phyloP scores from a whole-genome alignment of 306 rosid genomes.

The Vigna unguiculata region DNA sequence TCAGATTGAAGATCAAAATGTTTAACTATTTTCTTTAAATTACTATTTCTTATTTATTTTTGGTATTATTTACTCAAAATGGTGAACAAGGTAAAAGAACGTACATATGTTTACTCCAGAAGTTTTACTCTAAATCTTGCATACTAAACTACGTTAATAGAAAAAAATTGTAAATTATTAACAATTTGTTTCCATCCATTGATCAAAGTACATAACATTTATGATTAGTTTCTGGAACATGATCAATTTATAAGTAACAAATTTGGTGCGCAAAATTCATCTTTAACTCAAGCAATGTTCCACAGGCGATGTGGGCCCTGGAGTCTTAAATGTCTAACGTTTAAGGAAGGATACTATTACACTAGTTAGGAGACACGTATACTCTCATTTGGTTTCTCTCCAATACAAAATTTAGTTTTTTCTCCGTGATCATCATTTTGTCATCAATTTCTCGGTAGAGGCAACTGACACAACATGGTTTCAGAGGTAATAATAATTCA shows the following conservation, averaged over 20 bases:
- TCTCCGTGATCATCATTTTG: conserved; percentile 50
- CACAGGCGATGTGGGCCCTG: conserved; percentile 60
- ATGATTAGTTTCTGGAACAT: neutral
- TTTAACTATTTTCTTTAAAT: neutral
- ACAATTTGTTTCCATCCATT: neutral
- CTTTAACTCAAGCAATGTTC: conserved; percentile 7
- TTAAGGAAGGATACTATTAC: conserved; percentile 50
- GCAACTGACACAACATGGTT: conserved; percentile 52
- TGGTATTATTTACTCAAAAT: neutral
- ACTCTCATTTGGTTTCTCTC: conserved; percentile 46
- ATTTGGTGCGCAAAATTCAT: conserved; percentile 2
- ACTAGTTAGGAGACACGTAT: conserved; percentile 51
- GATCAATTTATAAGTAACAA: neutral
- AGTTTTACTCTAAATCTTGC: neutral
- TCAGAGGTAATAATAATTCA: conserved; percentile 62
- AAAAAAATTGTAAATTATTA: neutral
- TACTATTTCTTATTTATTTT: neutral
- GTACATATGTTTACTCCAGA: neutral
- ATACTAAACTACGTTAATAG: neutral
- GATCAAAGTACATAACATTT: neutral
- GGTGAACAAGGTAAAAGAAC: neutral
- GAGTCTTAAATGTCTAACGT: conserved; percentile 48
- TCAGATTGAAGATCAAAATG: conserved; percentile 1
- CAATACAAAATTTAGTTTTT: conserved; percentile 12
- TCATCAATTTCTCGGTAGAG: conserved; percentile 45